These are phyloP conservation scores for Ramaria sp. DNA, from an alignment of 768 basidiomycete genomes.

Conservation along the genomic window DNA sequence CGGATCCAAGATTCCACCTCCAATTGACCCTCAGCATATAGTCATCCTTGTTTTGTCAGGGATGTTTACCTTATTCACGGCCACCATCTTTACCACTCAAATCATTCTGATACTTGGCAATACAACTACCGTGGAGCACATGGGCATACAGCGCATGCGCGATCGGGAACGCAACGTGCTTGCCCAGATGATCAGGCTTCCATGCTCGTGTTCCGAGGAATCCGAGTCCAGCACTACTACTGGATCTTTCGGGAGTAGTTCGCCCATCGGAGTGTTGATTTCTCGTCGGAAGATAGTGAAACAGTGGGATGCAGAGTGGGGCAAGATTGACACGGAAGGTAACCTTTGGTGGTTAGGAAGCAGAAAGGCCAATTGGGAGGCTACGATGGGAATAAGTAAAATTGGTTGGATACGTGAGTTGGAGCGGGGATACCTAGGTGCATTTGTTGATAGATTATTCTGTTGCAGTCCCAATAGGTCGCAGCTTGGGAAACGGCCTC, in stretches of 20 bases:
- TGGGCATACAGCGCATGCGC: conserved; percentile 43
- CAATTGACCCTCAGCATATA: conserved; percentile 56
- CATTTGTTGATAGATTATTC: background rate
- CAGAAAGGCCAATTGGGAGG: conserved; percentile 53
- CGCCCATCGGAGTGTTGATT: background rate
- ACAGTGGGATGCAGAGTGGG: conserved; percentile 78
- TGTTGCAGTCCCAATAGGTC: conserved; percentile 39
- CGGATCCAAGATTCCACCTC: conserved; percentile 11
- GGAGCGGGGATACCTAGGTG: background rate
- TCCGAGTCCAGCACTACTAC: no score
- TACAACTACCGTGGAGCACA: conserved; percentile 75
- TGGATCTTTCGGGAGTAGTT: background rate
- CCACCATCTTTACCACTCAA: conserved; percentile 46
- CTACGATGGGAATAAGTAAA: conserved; percentile 63
- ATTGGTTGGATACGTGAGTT: conserved; percentile 73
- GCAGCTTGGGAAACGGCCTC: conserved; percentile 44
- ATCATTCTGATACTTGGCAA: conserved; percentile 47
- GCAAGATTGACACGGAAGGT: conserved; percentile 59
- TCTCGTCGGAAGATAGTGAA: conserved; percentile 20
- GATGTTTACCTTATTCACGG: conserved; percentile 64
- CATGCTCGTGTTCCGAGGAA: conserved; percentile 34
- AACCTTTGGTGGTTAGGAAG: conserved; percentile 82
- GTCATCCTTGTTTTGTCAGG: conserved; percentile 59
- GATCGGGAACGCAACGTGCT: conserved; percentile 51
- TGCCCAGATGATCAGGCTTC: conserved; percentile 30